Conservation (phyloP, 1,284 basidiomycete genomes). For the Trichosporon ovoides region DNA sequence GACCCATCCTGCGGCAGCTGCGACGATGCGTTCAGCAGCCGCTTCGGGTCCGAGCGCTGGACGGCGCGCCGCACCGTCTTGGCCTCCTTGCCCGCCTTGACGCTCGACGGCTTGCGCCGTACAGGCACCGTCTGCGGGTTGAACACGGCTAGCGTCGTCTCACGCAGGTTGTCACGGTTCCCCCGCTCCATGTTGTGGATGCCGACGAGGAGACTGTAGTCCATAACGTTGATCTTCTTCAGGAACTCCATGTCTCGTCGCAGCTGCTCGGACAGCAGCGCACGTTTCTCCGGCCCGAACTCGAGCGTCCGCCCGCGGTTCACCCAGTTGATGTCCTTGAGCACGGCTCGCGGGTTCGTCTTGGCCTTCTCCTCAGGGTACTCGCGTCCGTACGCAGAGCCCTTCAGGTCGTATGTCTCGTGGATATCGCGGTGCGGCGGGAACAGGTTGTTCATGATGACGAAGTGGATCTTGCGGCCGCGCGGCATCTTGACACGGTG, state of each 20-base stretch:
- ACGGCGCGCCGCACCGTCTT: conserved; percentile 79
- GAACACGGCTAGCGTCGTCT: conserved; percentile 77
- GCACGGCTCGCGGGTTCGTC: conserved; percentile 74
- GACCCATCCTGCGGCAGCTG: conserved; percentile 62
- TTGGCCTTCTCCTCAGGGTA: conserved; percentile 80
- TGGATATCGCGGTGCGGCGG: conserved; percentile 95
- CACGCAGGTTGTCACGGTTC: conserved; percentile 82
- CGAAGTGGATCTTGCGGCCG: conserved; percentile 95
- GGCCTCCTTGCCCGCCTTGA: conserved; percentile 63
- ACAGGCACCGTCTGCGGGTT: conserved; percentile 60
- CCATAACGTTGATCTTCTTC: conserved; percentile 83
- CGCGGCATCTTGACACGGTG: conserved; percentile 94
- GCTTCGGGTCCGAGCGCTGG: conserved; percentile 71
- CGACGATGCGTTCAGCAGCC: conserved; percentile 57
- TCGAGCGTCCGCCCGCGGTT: conserved; percentile 70
- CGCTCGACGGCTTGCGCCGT: conserved; percentile 57
- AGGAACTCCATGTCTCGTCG: conserved; percentile 79
- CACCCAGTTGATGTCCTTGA: conserved; percentile 98
- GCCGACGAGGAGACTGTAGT: conserved; percentile 90
- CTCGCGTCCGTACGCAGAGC: conserved; percentile 81
- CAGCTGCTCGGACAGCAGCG: conserved; percentile 82
- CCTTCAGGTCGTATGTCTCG: conserved; percentile 96
- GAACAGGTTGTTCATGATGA: conserved; percentile 99
- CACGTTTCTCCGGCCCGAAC: conserved; percentile 89
- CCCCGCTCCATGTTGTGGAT: conserved; percentile 88